Evolutionary conservation across 257 asterid genomes (phyloP).

Genomic region (Solanum chaucha): DNA sequence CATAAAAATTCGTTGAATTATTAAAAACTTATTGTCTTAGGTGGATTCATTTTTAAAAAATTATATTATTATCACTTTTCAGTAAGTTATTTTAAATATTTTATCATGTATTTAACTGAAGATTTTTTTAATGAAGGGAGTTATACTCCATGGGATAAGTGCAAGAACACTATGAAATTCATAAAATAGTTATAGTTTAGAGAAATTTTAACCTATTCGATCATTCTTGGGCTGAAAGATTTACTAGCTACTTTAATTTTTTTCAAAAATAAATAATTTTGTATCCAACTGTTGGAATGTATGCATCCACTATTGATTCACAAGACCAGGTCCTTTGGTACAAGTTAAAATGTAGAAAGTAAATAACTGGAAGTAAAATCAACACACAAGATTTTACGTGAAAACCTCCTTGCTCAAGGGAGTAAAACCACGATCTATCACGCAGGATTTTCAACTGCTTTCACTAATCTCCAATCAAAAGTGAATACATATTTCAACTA

Average conservation of each 20-base stretch:
- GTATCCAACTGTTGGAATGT: too few species aligned
- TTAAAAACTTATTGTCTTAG: background rate
- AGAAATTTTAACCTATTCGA: background rate
- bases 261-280: background rate
- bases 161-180: background rate
- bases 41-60: background rate
- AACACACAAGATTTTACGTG: too few species aligned
- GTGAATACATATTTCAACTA: too few species aligned
- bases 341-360: too few species aligned
- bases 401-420: too few species aligned
- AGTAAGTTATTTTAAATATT: background rate
- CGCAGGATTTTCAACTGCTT: too few species aligned
- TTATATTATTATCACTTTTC: background rate
- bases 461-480: too few species aligned
- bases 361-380: too few species aligned
- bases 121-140: background rate
- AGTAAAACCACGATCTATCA: too few species aligned
- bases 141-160: background rate
- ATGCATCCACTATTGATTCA: too few species aligned
- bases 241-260: background rate
- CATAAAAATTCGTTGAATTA: background rate
- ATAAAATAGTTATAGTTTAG: background rate
- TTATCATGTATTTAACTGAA: background rate
- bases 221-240: background rate
- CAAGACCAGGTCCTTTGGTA: too few species aligned